Percentiles rank a stretch among this genome's conserved stretches.
phyloP scores from a whole-genome alignment of 805 yeast species.

The Saccharomycopsis oosterbeekiorum region DNA sequence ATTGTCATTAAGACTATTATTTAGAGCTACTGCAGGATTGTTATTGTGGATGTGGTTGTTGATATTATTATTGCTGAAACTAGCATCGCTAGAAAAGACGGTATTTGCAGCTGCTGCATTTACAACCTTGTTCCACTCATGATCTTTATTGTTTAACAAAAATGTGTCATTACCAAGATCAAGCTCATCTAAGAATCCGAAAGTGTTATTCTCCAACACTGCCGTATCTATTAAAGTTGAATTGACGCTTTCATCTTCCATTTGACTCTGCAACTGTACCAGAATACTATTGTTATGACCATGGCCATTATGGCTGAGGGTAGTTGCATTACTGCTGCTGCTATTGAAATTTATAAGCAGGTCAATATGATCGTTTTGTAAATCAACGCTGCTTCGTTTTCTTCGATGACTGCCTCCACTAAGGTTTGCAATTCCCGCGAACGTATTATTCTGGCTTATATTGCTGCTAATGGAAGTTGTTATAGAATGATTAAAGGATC shows the following conservation, averaged over 20 bases:
- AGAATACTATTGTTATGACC: background rate
- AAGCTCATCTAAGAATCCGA: background rate
- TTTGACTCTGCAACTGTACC: background rate
- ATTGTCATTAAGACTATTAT: background rate
- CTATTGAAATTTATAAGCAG: background rate
- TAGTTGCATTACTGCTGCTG: background rate
- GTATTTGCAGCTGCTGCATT: background rate
- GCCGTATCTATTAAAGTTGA: background rate
- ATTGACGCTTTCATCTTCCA: background rate
- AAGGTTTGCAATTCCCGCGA: background rate
- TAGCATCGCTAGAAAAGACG: background rate
- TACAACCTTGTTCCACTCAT: background rate
- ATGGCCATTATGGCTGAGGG: background rate
- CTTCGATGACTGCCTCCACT: background rate
- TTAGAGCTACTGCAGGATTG: background rate
- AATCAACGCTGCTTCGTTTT: background rate
- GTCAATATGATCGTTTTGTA: background rate
- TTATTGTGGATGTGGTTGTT: background rate
- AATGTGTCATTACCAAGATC: background rate
- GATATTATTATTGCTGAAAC: background rate
- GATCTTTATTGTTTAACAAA: conserved; percentile 1
- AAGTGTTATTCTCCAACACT: background rate
- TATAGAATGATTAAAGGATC: background rate
- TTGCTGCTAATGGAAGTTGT: background rate
- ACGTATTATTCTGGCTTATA: background rate